These are phyloP conservation scores for Xanthoconium stramineum DNA, from an alignment of 768 basidiomycete genomes.

Conservation along the genomic window DNA sequence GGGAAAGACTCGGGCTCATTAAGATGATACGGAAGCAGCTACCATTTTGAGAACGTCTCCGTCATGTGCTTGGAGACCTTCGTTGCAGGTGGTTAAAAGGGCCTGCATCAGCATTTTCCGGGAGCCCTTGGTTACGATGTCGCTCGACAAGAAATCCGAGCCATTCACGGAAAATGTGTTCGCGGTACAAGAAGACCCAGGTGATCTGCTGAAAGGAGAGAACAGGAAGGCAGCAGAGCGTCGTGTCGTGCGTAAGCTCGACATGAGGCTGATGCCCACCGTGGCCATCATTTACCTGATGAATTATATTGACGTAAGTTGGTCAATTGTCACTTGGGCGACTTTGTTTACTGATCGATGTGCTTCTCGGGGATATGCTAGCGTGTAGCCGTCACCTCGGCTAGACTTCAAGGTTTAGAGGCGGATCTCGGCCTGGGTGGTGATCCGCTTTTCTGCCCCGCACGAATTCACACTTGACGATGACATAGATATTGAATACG, in stretches of 20 bases:
- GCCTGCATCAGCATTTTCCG: not conserved
- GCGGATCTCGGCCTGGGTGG: conserved; percentile 36
- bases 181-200: not conserved
- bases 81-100: not conserved
- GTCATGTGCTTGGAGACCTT: not conserved
- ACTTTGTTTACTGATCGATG: not conserved
- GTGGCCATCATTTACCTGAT: conserved; percentile 23
- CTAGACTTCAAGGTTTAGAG: conserved; percentile 39
- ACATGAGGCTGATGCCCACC: conserved; percentile 28
- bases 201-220: conserved; percentile 12
- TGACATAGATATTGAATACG: conserved; percentile 47
- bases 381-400: conserved; percentile 39
- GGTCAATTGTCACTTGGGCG: not conserved
- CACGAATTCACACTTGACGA: not conserved
- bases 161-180: conserved; percentile 8
- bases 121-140: not conserved
- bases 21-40: not conserved
- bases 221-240: conserved; percentile 20
- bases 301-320: conserved; percentile 28
- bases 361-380: conserved; percentile 4
- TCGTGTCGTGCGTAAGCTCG: conserved; percentile 25
- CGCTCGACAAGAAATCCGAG: conserved; percentile 3
- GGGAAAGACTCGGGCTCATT: not conserved
- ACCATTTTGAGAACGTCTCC: not conserved
- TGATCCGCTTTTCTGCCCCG: not conserved